Evolutionary conservation across 768 basidiomycete genomes (phyloP), one percentile per base, ranked within the genome.

Genomic region (Lyophyllum atratum): DNA sequence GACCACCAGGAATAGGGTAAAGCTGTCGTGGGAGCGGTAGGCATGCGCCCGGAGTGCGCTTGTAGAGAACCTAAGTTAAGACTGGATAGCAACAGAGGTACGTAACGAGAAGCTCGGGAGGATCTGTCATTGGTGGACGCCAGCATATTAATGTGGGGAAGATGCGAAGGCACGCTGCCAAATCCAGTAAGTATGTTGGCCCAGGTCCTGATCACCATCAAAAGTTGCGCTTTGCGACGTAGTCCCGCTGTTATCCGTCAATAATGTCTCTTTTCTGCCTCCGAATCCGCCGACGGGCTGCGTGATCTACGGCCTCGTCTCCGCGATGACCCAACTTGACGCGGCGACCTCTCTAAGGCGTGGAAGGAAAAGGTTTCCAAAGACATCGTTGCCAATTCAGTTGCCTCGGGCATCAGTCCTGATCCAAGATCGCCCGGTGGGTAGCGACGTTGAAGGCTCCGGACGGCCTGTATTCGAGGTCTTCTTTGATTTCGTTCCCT

Each of bases 401-500:
- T 34, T 31, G 33, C 28, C 47, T 56, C 62, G 44, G 52, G 54
- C 62, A 54, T 62, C 46, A 46, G 48, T 55, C 49, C 47, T 52
- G 62, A 59, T 28, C 50, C 42, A 22, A 58, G 44, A 49, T 61
- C 52, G 42, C 55, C 52, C 33, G 63, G 54, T 19, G 56, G n/a
- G 45, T 49, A 51, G 49, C 25, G 59, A 52, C 22, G 53, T 55
- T 48, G 66, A 55, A 48, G 59, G 24, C 40, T 60, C 64, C 49
- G 61, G 58, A 31, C 60, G 66, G 52, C 55, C 55, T 43, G 55
- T 54, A 39, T 43, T 60, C 25, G 61, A 34, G 25, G 60, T 61
- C 66, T 76, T 81, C 74, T 77, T 82, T 54, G 72, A 64, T 61
- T 77, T 80, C 34, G 76, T 73, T 12, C 86, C 85, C 66, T 85